Evolutionary conservation across 2,329 filamentous ascomycete genomes (phyloP).

Genomic region (Sporothrix humicola): DNA sequence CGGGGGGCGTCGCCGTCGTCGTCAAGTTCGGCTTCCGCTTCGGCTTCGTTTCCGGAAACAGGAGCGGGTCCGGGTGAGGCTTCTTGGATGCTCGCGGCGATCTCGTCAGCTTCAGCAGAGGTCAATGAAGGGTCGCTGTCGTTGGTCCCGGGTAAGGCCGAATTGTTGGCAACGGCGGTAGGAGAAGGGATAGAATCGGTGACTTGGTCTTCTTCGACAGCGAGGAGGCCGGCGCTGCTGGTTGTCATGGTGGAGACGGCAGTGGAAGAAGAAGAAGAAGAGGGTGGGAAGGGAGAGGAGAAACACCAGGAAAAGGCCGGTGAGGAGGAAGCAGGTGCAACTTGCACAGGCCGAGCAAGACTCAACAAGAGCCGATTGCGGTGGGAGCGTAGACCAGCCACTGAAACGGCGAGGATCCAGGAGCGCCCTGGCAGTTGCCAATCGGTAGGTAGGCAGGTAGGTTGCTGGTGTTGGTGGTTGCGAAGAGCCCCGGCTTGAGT

Average conservation of each 20-base stretch:
- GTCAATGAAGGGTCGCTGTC: neutral
- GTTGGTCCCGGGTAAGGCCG: neutral
- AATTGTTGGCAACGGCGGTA: neutral
- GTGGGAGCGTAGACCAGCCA: conserved; percentile 9
- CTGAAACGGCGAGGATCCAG: neutral
- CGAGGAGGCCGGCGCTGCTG: conserved; percentile 19
- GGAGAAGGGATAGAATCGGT: neutral
- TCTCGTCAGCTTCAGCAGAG: conserved; percentile 24
- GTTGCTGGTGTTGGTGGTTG: too few relatives aligned
- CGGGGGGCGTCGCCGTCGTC: conserved; percentile 30
- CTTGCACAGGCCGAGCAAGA: neutral
- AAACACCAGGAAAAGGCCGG: neutral
- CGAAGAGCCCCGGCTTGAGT: conserved; percentile 19
- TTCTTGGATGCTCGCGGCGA: conserved; percentile 31
- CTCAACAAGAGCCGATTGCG: conserved; percentile 16
- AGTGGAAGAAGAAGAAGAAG: neutral
- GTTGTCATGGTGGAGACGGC: conserved; percentile 23
- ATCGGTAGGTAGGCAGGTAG: conserved; percentile 14
- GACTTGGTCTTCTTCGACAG: conserved; percentile 25
- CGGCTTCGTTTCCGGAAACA: conserved; percentile 5
- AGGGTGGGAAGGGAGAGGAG: neutral
- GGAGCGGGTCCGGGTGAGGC: neutral
- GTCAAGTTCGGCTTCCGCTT: conserved; percentile 18
- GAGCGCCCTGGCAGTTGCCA: conserved; percentile 6
- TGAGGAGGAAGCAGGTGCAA: conserved; percentile 8